Evolutionary conservation across 2,329 filamentous ascomycete species (phyloP), one percentile per base, ranked within the genome.

Genomic region (Sporothrix luriei): DNA sequence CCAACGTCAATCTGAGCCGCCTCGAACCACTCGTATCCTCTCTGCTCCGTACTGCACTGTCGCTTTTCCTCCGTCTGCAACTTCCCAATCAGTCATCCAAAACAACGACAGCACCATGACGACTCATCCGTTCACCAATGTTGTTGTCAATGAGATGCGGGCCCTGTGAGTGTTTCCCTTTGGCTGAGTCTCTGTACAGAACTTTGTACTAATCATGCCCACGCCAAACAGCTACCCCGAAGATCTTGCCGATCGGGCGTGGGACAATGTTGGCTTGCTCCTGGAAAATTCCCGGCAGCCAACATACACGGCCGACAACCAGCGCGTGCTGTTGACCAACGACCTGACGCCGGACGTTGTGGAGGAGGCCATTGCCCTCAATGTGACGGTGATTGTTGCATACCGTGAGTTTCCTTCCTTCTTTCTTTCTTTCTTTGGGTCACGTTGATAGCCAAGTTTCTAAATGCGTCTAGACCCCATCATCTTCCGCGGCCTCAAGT

Each of bases 221-320:
- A 14, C 11, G 14, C 21, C 21, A 54, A 5, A 13, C 65, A 95
- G 93, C 71, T 99, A 97, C 78, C 95, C 95, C 0, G 92, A 96
- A 77, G 88, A 88, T 71, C 84, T 97, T 54, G 95, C 95, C 11
- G 95, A 98, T 77, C 90, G 90, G 75, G 89, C 91, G 73, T 99
- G 94, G 86, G 95, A 99, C 78, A 99, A 99, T 77, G 97, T 96
- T n/a, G 95, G 95, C 65, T 85, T 97, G 67, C 85, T 97, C 65
- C 75, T 84, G 68, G 80, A 80, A 72, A 82, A 83, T 74, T 61
- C 69, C 57, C 75, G 24, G 0, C 69, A 78, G 33, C 66, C 76
- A 19, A 76, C 79, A 69, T 70, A 73, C 14, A 72, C 75, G 65
- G 73, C 72, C 46, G 76, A 77, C 61, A 61, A n/a, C 38, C n/a